Conservation (phyloP, 2,329 filamentous ascomycete genomes). For the Colletotrichum cuscutae region DNA sequence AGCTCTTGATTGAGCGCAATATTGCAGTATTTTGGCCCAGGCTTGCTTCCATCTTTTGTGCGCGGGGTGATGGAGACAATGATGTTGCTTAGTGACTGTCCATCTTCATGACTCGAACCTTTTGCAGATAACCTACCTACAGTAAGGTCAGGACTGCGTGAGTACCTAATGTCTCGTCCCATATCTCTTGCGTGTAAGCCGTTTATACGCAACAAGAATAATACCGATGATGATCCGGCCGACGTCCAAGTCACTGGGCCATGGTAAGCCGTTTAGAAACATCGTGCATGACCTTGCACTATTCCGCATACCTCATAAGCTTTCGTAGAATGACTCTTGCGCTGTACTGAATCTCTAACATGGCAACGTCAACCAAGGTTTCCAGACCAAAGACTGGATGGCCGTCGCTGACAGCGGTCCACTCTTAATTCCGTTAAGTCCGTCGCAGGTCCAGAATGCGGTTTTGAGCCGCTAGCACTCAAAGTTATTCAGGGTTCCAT, state of each 20-base stretch:
- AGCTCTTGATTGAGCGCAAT: neutral
- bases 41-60: neutral
- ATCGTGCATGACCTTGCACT: neutral
- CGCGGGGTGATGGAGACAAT: neutral
- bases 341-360: slow-evolving; percentile 6
- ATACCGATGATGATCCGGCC: neutral
- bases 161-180: neutral
- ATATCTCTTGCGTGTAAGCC: neutral
- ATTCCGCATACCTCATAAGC: neutral
- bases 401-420: neutral
- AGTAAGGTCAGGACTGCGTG: too few species aligned
- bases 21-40: neutral
- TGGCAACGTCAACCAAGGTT: neutral
- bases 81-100: neutral
- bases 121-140: neutral
- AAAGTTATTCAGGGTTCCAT: slow-evolving; percentile 13
- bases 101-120: neutral
- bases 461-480: neutral
- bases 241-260: neutral
- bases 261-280: neutral
- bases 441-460: slow-evolving; percentile 21
- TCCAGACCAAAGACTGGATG: neutral
- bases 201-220: neutral
- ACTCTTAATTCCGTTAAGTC: slow-evolving; percentile 28
- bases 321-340: neutral